Evolutionary conservation across 495 filamentous ascomycete species (phyloP).

Genomic region (Lichenothelia convexa): DNA sequence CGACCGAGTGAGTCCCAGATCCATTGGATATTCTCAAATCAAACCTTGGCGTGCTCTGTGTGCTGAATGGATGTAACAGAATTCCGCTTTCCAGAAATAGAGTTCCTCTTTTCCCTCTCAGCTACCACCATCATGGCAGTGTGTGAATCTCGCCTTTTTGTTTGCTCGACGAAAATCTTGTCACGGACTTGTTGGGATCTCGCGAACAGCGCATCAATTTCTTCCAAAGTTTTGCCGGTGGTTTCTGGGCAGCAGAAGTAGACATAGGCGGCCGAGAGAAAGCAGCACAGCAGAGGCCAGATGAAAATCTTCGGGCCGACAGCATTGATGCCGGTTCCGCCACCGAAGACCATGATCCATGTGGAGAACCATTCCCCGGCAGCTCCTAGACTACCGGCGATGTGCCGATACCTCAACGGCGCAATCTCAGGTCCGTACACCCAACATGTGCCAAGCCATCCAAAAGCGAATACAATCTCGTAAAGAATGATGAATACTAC

Average conservation of each 20-base stretch:
- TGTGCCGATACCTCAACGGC: slow-evolving; percentile 4
- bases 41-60: no score
- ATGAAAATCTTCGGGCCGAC: slow-evolving; percentile 7
- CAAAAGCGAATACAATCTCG: slow-evolving; percentile 5
- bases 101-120: no score
- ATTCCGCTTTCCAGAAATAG: no score
- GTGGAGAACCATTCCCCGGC: slow-evolving; percentile 7
- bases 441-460: slow-evolving; percentile 6
- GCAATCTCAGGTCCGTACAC: slow-evolving; percentile 6
- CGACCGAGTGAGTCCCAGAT: no score
- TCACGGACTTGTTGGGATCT: no score
- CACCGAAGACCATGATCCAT: slow-evolving; percentile 8
- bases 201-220: slow-evolving; percentile 8
- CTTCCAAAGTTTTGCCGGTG: slow-evolving; percentile 6
- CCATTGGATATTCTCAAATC: no score
- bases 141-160: no score
- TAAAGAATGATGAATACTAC: slow-evolving; percentile 6
- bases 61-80: no score
- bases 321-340: slow-evolving; percentile 6
- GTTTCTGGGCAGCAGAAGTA: slow-evolving; percentile 8
- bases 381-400: slow-evolving; percentile 5
- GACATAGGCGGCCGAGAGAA: slow-evolving; percentile 6
- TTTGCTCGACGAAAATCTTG: no score
- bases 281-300: slow-evolving; percentile 7
- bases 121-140: no score